phyloP scores from a whole-genome alignment of 2,329 filamentous ascomycete species.

The Thielaviopsis populi region DNA sequence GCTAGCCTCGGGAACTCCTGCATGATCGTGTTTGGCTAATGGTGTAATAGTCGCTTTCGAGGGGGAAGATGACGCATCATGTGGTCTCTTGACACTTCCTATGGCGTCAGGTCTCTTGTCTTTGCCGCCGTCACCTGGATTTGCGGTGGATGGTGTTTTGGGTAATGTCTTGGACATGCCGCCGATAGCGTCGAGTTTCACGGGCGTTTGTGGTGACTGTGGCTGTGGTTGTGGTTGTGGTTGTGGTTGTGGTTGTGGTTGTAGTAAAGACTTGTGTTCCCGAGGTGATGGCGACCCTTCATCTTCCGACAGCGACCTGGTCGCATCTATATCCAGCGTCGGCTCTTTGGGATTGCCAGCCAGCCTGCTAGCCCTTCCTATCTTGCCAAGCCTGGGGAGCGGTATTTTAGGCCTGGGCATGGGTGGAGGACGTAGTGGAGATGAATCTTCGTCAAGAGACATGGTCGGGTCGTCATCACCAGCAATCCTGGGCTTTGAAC shows the following conservation, averaged over 20 bases:
- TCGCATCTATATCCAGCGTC: conserved; percentile 2
- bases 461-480: conserved; percentile 6
- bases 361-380: neutral
- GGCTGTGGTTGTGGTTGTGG: neutral
- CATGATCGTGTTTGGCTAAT: neutral
- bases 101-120: neutral
- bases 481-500: neutral
- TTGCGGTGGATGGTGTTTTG: neutral
- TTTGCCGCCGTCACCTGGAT: neutral
- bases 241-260: neutral
- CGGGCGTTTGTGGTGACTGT: neutral
- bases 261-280: no score
- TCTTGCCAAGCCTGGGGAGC: neutral
- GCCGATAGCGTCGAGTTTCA: neutral
- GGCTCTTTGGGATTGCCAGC: neutral
- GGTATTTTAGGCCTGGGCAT: neutral
- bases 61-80: neutral
- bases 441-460: conserved; percentile 7
- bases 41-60: neutral
- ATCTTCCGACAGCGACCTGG: conserved; percentile 3
- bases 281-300: neutral
- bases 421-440: neutral
- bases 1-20: no score
- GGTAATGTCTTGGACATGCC: neutral
- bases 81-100: neutral